phyloP scores from a whole-genome alignment of 208 protist species.

The Leishmania mexicana region DNA sequence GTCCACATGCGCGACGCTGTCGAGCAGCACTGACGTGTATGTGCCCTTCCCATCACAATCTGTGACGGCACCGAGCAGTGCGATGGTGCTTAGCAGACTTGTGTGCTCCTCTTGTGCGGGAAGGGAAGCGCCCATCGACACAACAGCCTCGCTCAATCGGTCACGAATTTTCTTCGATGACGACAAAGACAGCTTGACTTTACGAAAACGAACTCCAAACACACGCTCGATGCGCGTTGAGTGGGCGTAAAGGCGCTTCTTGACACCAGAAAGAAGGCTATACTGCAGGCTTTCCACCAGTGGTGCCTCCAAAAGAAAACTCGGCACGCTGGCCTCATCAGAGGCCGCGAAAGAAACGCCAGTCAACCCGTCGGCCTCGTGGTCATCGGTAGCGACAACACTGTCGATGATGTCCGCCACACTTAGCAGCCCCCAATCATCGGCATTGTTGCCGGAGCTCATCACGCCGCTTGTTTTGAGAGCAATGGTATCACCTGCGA shows the following conservation, averaged over 20 bases:
- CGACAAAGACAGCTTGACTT: conserved; percentile 22
- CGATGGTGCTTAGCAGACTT: conserved; percentile 40
- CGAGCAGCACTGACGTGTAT: conserved; percentile 53
- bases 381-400: conserved; percentile 38
- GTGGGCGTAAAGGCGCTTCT: not conserved
- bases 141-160: conserved; percentile 42
- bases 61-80: conserved; percentile 38
- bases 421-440: conserved; percentile 78
- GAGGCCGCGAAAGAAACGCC: not conserved
- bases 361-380: not conserved
- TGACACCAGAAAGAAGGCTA: not conserved
- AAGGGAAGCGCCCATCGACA: conserved; percentile 48
- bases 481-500: not conserved
- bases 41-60: conserved; percentile 18
- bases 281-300: conserved; percentile 2
- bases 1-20: conserved; percentile 41
- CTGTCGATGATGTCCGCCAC: conserved; percentile 56
- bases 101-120: conserved; percentile 25
- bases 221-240: conserved; percentile 9
- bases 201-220: conserved; percentile 25
- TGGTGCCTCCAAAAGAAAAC: conserved; percentile 12
- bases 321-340: conserved; percentile 15
- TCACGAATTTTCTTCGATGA: conserved; percentile 56
- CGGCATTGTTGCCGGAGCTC: conserved; percentile 16
- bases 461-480: conserved; percentile 3